Evolutionary conservation across 2,329 filamentous ascomycete genomes (phyloP), one percentile per base, ranked within the genome.

Genomic region (Scedosporium aurantiacum): DNA sequence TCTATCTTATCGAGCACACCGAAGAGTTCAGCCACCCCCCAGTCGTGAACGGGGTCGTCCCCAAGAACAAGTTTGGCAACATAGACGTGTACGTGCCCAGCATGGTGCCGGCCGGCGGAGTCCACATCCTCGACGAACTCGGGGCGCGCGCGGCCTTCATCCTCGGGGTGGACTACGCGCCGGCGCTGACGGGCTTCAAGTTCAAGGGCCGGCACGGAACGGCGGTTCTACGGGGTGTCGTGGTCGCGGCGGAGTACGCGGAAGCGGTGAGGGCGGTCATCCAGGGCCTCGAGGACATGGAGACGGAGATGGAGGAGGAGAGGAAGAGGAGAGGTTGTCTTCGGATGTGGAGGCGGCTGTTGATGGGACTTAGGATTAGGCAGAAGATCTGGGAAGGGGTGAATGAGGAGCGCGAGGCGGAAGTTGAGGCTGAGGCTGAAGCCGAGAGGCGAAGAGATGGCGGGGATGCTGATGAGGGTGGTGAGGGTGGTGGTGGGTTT

Each of bases 31-130:
- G 82, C 12, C 83, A 93, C 0, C 88, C 90, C 1, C 87, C 91
- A 0, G 86, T 97, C 1, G 78, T 89, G 3, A 75, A 85, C 59
- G 92, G 91, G 0, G 78, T 79, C 12, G 82, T 97, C 1, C 93
- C 94, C 0, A 93, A 90, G 74, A 99, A 99, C 70, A 86, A 88
- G 18, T 99, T 91, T 72, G 91, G 91, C 10, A 99, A 99, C 69
- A 87, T 97, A 63, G 94, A 97, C 68, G 82, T 96, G 45, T 97
- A 93, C 70, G 91, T 96, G 10, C 87, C 90, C 0, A 90, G 85
- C 64, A 97, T 99, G 94, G 80, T 97, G 0, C 94, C 94, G 0
- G 74, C 76, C 47, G 93, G 94, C 0, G 92, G 90, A 1, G 81
- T 85, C 1, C 91, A 97, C 71, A 76, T 97, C 25, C 68, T 73